Evolutionary conservation across 805 yeast species (phyloP).

Genomic region (Metschnikowia dekortorum): DNA sequence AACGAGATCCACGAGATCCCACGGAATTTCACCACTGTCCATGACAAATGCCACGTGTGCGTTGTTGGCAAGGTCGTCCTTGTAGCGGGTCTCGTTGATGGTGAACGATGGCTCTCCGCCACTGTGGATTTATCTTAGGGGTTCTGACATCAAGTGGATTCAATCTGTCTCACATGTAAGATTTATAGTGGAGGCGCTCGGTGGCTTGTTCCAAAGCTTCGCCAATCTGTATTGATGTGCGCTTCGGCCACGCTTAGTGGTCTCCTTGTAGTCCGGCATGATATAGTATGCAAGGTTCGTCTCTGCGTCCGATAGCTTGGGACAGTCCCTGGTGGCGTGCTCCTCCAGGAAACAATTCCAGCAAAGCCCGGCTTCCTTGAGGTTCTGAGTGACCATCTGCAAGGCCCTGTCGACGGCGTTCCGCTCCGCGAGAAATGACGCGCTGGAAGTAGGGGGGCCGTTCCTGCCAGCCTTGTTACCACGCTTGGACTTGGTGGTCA

Average conservation of each 20-base stretch:
- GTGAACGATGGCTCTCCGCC: not conserved
- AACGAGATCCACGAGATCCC: not conserved
- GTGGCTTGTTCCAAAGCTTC: not conserved
- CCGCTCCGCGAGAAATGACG: no score
- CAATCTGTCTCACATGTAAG: not conserved
- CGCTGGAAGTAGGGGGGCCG: no score
- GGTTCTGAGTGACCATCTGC: not conserved
- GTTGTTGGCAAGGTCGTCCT: not conserved
- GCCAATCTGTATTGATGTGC: not conserved
- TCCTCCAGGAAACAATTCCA: not conserved
- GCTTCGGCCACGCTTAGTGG: not conserved
- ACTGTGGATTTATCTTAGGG: not conserved
- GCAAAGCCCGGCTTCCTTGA: not conserved
- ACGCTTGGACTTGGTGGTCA: not conserved
- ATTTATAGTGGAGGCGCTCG: not conserved
- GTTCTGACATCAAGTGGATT: not conserved
- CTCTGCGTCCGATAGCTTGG: not conserved
- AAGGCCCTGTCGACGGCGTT: not conserved
- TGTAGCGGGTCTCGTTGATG: not conserved
- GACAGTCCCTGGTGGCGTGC: not conserved
- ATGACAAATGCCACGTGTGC: not conserved
- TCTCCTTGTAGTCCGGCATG: not conserved
- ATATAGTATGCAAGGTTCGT: not conserved
- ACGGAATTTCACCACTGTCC: not conserved
- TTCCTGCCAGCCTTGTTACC: not conserved